Evolutionary conservation across 495 filamentous ascomycete genomes (phyloP), one percentile per base, ranked within the genome.

Genomic region (Lasiosphaeriaceae sp.): DNA sequence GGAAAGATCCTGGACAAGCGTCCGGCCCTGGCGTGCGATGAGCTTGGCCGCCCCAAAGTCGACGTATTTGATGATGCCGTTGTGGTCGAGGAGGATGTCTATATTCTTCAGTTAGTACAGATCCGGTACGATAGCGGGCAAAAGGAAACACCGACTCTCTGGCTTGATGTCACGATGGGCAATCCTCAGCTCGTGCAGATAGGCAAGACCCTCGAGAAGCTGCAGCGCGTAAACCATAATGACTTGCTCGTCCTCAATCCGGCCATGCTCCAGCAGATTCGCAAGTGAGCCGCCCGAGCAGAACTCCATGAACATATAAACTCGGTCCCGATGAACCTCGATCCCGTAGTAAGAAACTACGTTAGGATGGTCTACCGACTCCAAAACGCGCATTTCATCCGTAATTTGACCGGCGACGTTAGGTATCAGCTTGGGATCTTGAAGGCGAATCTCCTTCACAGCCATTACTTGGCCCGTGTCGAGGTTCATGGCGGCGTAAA

Each of bases 281-380:
- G 94, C 92, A n/a, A 98, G 76, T 5, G 93, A 96, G 17, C 94
- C 94, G 29, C 95, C 93, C 2, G 90, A 92, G 65, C 94, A 98
- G 70, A 95, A 97, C 71, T 98, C 94, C 94, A 98, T 98, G 73
- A 98, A 98, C 61, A 98, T 95, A 73, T 97, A 98, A 6, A 97
- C 95, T 65, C 96, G 96, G 77, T 98, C 94, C 39, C 94, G 84
- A 71, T 97, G 94, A 2, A 97, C 94, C 69, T 98, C 94, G 65
- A 98, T 97, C 48, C 94, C 94, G 65, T 93, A 92, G 72, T 98
- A 98, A 7, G 90, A 91, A 6, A 98, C 94, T 45, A 98, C 92
- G 66, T 98, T 97, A 8, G 95, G 95, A 66, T 97, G 94, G 66
- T 97, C 91, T 22, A 98, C 80, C 0, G 96, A 86, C 72, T 97